Evolutionary conservation across 768 basidiomycete genomes (phyloP).

Genomic region (Piloderma croceum): DNA sequence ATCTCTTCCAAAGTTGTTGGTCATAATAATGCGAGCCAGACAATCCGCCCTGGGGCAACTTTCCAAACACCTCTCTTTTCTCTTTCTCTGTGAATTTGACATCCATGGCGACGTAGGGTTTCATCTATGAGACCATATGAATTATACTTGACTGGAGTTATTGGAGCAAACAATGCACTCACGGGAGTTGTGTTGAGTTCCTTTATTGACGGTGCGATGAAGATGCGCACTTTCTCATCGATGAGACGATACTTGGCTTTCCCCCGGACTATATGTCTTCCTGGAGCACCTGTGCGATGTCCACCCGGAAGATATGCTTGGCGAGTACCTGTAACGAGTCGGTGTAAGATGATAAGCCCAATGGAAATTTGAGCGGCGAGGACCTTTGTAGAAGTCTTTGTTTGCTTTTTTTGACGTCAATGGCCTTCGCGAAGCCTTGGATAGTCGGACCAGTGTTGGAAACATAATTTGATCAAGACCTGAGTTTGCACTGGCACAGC

Average conservation of each 20-base stretch:
- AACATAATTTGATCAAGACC: too few species aligned
- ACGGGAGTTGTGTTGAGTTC: too few species aligned
- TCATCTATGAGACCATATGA: too few species aligned
- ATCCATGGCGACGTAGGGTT: too few species aligned
- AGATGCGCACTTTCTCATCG: conserved; percentile 79
- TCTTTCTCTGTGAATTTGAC: too few species aligned
- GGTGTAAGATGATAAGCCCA: not conserved
- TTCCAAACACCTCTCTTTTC: too few species aligned
- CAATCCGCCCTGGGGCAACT: too few species aligned
- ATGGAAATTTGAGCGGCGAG: not conserved
- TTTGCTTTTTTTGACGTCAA: conserved; percentile 85
- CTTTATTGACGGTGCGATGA: conserved; percentile 71
- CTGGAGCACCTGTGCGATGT: conserved; percentile 82
- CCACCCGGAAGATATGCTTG: conserved; percentile 82
- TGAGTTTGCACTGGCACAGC: too few species aligned
- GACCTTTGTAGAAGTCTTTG: conserved; percentile 97
- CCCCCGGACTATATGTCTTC: conserved; percentile 73
- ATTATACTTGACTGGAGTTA: too few species aligned
- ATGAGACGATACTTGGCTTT: conserved; percentile 76
- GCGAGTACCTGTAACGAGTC: conserved; percentile 58
- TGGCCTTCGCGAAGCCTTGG: conserved; percentile 80
- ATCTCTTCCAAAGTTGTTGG: too few species aligned
- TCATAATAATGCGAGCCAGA: too few species aligned
- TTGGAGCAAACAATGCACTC: too few species aligned
- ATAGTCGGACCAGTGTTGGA: conserved; percentile 59